A percentile compares a stretch with the other conserved stretches of the same genome.
phyloP scores from a whole-genome alignment of 1,139 yeast species.

The Candida neerlandica region DNA sequence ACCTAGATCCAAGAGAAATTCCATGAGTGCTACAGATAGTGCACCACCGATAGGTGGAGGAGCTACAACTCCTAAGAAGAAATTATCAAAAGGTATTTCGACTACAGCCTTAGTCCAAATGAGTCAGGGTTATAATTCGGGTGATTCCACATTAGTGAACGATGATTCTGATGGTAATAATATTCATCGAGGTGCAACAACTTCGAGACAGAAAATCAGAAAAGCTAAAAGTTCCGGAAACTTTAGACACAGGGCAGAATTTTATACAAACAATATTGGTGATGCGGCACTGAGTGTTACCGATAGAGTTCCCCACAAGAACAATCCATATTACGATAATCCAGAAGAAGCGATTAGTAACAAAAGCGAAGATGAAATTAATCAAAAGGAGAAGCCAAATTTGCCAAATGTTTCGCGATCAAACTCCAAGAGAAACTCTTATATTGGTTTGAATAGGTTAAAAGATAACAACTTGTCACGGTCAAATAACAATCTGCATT shows the following conservation, averaged over 20 bases:
- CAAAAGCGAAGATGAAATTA: constrained; percentile 1
- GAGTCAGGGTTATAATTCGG: constrained; percentile 15
- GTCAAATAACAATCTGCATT: constrained; percentile 16
- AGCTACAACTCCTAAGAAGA: constrained; percentile 11
- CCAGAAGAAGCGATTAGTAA: neutral
- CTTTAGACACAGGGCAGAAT: constrained; percentile 19
- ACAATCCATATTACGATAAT: constrained; percentile 29
- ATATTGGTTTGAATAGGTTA: constrained; percentile 42
- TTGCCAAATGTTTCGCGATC: constrained; percentile 37
- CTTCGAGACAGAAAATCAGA: constrained; percentile 20
- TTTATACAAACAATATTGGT: constrained; percentile 17
- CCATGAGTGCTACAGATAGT: constrained; percentile 27
- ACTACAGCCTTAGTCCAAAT: constrained; percentile 31
- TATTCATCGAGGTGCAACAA: neutral
- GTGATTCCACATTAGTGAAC: constrained; percentile 17
- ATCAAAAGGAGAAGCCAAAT: constrained; percentile 31
- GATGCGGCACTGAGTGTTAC: constrained; percentile 8
- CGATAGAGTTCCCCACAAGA: constrained; percentile 27
- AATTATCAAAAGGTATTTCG: constrained; percentile 28
- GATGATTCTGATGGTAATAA: constrained; percentile 15
- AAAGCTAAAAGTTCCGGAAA: constrained; percentile 43
- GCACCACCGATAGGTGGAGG: constrained; percentile 6
- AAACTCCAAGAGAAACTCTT: constrained; percentile 36
- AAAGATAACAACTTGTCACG: constrained; percentile 32
- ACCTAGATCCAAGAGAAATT: constrained; percentile 26